These are phyloP conservation scores for Pseudogymnoascus sp. DNA, from an alignment of 2,329 filamentous ascomycete genomes.

Conservation along the genomic window DNA sequence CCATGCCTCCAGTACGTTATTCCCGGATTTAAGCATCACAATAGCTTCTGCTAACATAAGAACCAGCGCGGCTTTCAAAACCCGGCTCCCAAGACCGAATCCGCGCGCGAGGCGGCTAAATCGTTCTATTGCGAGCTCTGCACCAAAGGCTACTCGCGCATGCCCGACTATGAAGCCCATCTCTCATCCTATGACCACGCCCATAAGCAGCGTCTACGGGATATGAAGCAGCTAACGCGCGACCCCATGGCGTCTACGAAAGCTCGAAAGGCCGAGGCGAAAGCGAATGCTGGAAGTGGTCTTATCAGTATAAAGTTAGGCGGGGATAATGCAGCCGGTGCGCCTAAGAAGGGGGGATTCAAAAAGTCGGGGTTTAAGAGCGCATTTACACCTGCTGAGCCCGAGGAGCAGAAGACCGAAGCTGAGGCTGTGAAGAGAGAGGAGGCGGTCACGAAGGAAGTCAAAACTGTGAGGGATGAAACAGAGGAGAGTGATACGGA, in stretches of 20 bases:
- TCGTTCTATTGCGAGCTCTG: conserved; percentile 83
- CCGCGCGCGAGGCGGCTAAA: conserved; percentile 66
- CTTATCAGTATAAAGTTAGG: conserved; percentile 60
- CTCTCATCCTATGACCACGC: conserved; percentile 91
- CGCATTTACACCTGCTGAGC: conserved; percentile 52
- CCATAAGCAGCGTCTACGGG: conserved; percentile 81
- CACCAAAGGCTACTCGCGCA: conserved; percentile 87
- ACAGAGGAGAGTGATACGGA: conserved; percentile 53
- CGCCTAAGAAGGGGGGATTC: conserved; percentile 63
- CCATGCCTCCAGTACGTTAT: background rate
- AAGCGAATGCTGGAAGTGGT: conserved; percentile 51
- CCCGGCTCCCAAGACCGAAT: conserved; percentile 44
- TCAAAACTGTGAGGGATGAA: conserved; percentile 18
- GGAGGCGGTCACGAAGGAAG: conserved; percentile 24
- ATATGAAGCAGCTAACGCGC: conserved; percentile 77
- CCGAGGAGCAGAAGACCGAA: conserved; percentile 32
- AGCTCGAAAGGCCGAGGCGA: conserved; percentile 62
- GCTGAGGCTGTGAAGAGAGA: conserved; percentile 20
- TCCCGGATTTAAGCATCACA: background rate
- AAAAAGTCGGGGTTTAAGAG: conserved; percentile 81
- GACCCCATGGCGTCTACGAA: conserved; percentile 58
- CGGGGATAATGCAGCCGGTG: conserved; percentile 31
- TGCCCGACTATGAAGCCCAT: conserved; percentile 94
- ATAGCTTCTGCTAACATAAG: background rate
- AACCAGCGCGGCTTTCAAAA: conserved; percentile 34